phyloP scores from a whole-genome alignment of 768 basidiomycete species.

The Grammothele lineata region DNA sequence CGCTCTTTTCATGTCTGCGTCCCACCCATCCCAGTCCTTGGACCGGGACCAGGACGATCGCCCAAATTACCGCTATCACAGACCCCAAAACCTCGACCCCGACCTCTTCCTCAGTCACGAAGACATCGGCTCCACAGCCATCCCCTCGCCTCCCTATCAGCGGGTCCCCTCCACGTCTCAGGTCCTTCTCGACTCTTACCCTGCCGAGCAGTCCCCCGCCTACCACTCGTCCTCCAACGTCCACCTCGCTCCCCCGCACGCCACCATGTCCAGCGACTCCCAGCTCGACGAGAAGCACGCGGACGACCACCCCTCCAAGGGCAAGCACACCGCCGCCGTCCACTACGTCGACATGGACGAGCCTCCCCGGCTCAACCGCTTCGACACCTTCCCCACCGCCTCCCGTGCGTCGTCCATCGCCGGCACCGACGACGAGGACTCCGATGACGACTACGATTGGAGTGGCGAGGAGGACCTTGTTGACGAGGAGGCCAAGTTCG shows the following conservation, averaged over 20 bases:
- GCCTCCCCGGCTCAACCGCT: slow-evolving; percentile 17
- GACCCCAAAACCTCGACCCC: slow-evolving; percentile 6
- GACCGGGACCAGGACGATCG: too few species aligned
- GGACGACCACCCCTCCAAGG: slow-evolving; percentile 12
- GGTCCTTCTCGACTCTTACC: slow-evolving; percentile 20
- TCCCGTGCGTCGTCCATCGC: slow-evolving; percentile 41
- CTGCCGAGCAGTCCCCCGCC: slow-evolving; percentile 22
- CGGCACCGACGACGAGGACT: slow-evolving; percentile 57
- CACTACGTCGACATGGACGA: slow-evolving; percentile 49
- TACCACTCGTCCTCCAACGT: slow-evolving; percentile 21
- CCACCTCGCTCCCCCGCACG: slow-evolving; percentile 12
- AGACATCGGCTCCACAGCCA: slow-evolving; percentile 15
- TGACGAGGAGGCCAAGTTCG: slow-evolving; percentile 65
- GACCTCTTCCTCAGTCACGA: slow-evolving; percentile 18
- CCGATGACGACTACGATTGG: slow-evolving; percentile 68
- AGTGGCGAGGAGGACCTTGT: slow-evolving; percentile 73
- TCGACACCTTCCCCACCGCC: slow-evolving; percentile 17
- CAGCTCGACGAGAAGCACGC: slow-evolving; percentile 18
- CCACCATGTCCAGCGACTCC: slow-evolving; percentile 20
- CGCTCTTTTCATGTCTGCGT: not conserved
- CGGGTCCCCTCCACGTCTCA: slow-evolving; percentile 32
- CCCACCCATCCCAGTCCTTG: too few species aligned
- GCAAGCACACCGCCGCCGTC: slow-evolving; percentile 36
- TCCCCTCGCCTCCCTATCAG: slow-evolving; percentile 38
- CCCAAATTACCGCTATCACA: not conserved